Evolutionary conservation across 768 basidiomycete genomes (phyloP).

Genomic region (Boletus reticulatus): DNA sequence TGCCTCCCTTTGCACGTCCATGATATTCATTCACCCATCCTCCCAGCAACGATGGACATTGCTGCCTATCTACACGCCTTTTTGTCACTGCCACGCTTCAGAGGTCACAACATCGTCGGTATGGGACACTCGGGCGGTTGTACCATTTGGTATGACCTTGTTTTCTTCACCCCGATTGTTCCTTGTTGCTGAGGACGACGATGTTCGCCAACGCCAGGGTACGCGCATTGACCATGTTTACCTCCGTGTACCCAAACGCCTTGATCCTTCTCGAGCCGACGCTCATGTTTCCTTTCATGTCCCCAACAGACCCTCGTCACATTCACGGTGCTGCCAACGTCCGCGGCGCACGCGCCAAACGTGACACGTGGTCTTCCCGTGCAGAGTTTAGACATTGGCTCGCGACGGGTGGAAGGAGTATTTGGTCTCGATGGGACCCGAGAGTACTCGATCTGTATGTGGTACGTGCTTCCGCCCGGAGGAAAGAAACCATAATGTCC

Average conservation of each 20-base stretch:
- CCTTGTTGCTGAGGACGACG: neutral
- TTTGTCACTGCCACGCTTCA: constrained; percentile 22
- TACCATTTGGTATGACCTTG: constrained; percentile 22
- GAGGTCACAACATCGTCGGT: constrained; percentile 22
- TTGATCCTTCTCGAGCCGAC: constrained; percentile 31
- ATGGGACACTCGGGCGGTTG: constrained; percentile 30
- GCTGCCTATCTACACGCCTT: constrained; percentile 25
- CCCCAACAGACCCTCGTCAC: constrained; percentile 26
- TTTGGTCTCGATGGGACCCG: constrained; percentile 26
- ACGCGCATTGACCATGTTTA: constrained; percentile 17
- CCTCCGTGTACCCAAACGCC: constrained; percentile 8
- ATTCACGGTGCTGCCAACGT: constrained; percentile 32
- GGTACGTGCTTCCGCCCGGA: constrained; percentile 9
- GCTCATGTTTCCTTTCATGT: constrained; percentile 30
- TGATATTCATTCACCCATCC: neutral
- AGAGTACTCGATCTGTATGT: constrained; percentile 22
- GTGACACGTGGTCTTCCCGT: constrained; percentile 26
- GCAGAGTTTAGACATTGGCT: constrained; percentile 22
- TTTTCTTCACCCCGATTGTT: neutral
- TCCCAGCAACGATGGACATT: constrained; percentile 23
- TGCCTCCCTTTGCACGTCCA: neutral
- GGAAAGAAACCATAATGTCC: neutral
- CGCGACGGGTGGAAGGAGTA: constrained; percentile 3
- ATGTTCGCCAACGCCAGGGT: constrained; percentile 7
- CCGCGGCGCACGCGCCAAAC: constrained; percentile 25